Conservation (phyloP, 768 basidiomycete species). For the Dioszegia aurantiaca region DNA sequence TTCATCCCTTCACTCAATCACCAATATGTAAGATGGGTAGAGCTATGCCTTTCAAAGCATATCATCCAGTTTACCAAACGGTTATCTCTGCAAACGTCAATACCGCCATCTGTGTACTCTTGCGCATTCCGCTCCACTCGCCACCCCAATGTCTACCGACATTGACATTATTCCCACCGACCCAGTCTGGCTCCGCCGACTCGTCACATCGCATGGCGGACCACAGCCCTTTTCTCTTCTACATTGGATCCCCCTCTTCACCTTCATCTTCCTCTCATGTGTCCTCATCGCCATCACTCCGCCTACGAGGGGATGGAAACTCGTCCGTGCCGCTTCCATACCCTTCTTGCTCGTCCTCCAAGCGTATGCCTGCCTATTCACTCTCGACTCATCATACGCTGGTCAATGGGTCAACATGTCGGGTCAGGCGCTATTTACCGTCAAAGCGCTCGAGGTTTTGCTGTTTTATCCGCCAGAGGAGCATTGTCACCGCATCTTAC, state of each 20-base stretch:
- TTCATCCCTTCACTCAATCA: too few species aligned
- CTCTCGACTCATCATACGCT: neutral
- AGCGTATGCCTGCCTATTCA: slow-evolving; percentile 4
- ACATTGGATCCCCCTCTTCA: neutral
- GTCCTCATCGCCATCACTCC: slow-evolving; percentile 19
- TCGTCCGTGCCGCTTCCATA: slow-evolving; percentile 17
- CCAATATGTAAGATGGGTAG: too few species aligned
- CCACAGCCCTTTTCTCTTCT: neutral
- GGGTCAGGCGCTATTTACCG: neutral
- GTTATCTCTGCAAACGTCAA: too few species aligned
- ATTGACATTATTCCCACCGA: too few species aligned
- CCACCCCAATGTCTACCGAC: too few species aligned
- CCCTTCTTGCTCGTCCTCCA: slow-evolving; percentile 5
- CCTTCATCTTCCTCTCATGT: neutral
- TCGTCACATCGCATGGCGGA: neutral
- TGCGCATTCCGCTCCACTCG: too few species aligned
- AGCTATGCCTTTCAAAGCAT: too few species aligned
- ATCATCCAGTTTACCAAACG: too few species aligned
- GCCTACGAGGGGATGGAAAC: slow-evolving; percentile 25
- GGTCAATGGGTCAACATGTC: slow-evolving; percentile 18
- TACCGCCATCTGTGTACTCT: too few species aligned
- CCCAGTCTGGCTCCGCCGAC: slow-evolving; percentile 6
- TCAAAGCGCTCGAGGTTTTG: slow-evolving; percentile 24
- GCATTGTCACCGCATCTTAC: slow-evolving; percentile 18
- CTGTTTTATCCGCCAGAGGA: slow-evolving; percentile 36